A percentile compares a stretch with the other conserved stretches of the same genome.
Conservation (phyloP, 371 early-diverging fungal genomes). For the Saksenaea vasiformis region DNA sequence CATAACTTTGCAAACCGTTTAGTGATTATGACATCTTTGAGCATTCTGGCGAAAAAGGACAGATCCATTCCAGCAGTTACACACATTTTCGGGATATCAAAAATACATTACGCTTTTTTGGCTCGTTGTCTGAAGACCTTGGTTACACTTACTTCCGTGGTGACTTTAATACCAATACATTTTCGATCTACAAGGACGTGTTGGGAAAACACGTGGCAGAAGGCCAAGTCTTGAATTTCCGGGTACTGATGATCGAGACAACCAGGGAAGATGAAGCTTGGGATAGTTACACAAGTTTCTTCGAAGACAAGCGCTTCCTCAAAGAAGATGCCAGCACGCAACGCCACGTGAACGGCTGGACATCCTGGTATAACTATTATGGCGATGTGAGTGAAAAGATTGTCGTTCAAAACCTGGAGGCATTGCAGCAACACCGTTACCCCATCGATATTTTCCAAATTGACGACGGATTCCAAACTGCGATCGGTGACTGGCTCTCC, state of each 20-base stretch:
- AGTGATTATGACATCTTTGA: slow-evolving; percentile 58
- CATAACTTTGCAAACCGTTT: too few species aligned
- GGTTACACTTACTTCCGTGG: slow-evolving; percentile 62
- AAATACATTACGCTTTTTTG: slow-evolving; percentile 45
- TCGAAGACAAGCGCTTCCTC: slow-evolving; percentile 32
- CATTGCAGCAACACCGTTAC: slow-evolving; percentile 39
- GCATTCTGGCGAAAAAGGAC: slow-evolving; percentile 53
- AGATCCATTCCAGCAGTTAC: slow-evolving; percentile 56
- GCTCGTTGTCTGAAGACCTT: slow-evolving; percentile 53
- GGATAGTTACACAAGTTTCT: slow-evolving; percentile 49
- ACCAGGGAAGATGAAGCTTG: slow-evolving; percentile 44
- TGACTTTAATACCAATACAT: slow-evolving; percentile 38
- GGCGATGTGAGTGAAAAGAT: slow-evolving; percentile 57
- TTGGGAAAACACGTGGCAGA: slow-evolving; percentile 30
- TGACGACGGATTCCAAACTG: slow-evolving; percentile 61
- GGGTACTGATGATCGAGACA: slow-evolving; percentile 31
- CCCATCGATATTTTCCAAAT: slow-evolving; percentile 64
- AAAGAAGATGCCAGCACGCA: slow-evolving; percentile 23
- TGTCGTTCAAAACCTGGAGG: slow-evolving; percentile 47
- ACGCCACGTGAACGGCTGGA: slow-evolving; percentile 59
- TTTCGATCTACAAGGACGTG: slow-evolving; percentile 54
- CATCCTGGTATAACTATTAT: slow-evolving; percentile 63
- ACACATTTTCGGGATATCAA: slow-evolving; percentile 55
- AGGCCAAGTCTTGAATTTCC: slow-evolving; percentile 26
- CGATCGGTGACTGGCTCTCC: slow-evolving; percentile 63